Conservation (phyloP, 2,329 filamentous ascomycete species). For the Claviceps pusilla region DNA sequence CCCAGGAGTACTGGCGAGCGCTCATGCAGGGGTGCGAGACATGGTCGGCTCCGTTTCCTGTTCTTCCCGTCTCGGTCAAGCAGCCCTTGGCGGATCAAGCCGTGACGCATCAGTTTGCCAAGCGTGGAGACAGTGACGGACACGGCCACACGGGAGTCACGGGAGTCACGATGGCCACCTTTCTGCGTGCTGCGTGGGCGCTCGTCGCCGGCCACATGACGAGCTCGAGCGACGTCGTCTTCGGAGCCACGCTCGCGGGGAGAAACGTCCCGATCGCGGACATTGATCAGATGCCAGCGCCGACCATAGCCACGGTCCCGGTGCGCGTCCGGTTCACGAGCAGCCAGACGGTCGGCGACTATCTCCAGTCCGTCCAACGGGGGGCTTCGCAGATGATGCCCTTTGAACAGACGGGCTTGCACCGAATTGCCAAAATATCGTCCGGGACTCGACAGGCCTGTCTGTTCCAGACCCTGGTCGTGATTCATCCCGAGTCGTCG, state of each 20-base stretch:
- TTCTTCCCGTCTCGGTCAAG: constrained; percentile 25
- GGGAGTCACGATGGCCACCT: constrained; percentile 14
- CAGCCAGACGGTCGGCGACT: constrained; percentile 1
- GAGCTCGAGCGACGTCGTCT: constrained; percentile 23
- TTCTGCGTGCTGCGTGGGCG: constrained; percentile 28
- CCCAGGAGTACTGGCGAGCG: constrained; percentile 28
- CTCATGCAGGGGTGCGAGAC: constrained; percentile 23
- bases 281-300: constrained; percentile 11
- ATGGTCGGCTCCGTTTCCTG: constrained; percentile 25
- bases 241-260: constrained; percentile 28
- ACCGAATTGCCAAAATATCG: constrained; percentile 10
- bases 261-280: constrained; percentile 13
- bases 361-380: constrained; percentile 7
- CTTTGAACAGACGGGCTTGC: constrained; percentile 10
- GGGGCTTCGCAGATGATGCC: constrained; percentile 8
- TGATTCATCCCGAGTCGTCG: constrained; percentile 11
- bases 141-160: constrained; percentile 13
- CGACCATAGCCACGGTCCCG: constrained; percentile 27
- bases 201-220: constrained; percentile 34
- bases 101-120: constrained; percentile 16
- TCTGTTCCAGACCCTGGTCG: constrained; percentile 15
- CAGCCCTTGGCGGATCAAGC: constrained; percentile 30
- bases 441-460: constrained; percentile 8
- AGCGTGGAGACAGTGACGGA: not conserved
- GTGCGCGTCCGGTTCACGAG: constrained; percentile 23